Conservation (phyloP, 345 rosid species). For the Theobroma cacao region DNA sequence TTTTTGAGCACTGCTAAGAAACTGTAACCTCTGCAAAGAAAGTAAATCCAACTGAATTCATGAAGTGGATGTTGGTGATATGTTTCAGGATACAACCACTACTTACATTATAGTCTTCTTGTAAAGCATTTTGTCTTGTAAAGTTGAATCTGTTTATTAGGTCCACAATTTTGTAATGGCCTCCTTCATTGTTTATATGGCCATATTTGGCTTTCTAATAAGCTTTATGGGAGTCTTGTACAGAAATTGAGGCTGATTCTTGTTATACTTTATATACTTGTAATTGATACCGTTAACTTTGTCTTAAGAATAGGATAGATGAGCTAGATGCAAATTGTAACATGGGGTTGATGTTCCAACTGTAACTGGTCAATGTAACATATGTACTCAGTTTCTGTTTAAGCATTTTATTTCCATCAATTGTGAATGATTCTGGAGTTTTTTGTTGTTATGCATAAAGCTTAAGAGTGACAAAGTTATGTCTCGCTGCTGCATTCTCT, state of each 20-base stretch:
- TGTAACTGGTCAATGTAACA: constrained; percentile 28
- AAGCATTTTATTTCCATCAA: not conserved
- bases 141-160: constrained; percentile 27
- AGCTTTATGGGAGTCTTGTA: constrained; percentile 30
- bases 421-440: not conserved
- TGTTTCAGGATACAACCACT: constrained; percentile 8
- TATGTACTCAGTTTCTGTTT: not conserved
- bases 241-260: constrained; percentile 20
- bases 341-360: constrained; percentile 7
- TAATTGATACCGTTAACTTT: constrained; percentile 17
- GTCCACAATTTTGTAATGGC: constrained; percentile 28
- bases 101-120: not conserved
- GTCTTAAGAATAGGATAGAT: constrained; percentile 15
- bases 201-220: constrained; percentile 9
- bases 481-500: not conserved
- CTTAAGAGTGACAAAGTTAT: not conserved
- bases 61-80: constrained; percentile 18
- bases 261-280: constrained; percentile 18
- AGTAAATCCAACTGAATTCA: constrained; percentile 22
- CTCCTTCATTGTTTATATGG: constrained; percentile 24
- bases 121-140: constrained; percentile 23
- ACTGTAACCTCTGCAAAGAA: constrained; percentile 22
- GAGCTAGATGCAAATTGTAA: constrained; percentile 18
- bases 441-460: not conserved
- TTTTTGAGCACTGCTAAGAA: constrained; percentile 17